Base-by-base conservation (phyloP, 768 basidiomycete species). In the Inosperma sp. region DNA sequence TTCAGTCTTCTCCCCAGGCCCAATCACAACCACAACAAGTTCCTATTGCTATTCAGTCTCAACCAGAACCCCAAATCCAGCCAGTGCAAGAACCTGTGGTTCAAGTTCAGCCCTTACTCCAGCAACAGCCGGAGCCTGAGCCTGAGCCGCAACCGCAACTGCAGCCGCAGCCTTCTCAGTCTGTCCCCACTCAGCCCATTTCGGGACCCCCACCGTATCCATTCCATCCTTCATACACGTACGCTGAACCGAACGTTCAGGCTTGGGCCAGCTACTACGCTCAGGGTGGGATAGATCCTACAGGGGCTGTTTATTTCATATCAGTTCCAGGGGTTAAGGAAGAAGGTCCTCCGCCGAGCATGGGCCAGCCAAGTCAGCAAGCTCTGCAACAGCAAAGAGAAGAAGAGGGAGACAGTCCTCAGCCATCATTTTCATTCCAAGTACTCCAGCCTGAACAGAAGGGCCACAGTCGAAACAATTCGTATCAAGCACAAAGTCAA, bases 231-330 rank as follows among this genome's bases (percentile, higher is more conserved):
- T 75, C 72, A 23, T 69, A 72, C 42, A 81, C 80, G 17, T 93
- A 93, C 58, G 67, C 80, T 13, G 89, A 93, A 63, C 79, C 82
- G 48, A 89, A 89, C 55, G 88, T 84, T 17, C 88, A 91, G 62
- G 86, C 86, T 0, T 92, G 89, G 89, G 89, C 87, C 5, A 78
- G 82, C 57, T 93, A 93, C 65, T 92, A 92, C 62, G 82, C 83
- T 1, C 80, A 84, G 52, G 90, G 90, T 21, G 89, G 89, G 3
- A 79, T 67, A 39, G 89, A 91, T 52, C 65, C 73, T 0, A 81
- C 85, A 5, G 90, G 90, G 7, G 72, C 84, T 7, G 85, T 91
- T 31, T 93, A 93, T 68, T 93, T 93, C 59, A 67, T 85, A 42
- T 82, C 80, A 2, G 81, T 91, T 1, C 88, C 88, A 6, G 88